Conservation (phyloP, 2,329 filamentous ascomycete genomes). For the Botrytis medusae region DNA sequence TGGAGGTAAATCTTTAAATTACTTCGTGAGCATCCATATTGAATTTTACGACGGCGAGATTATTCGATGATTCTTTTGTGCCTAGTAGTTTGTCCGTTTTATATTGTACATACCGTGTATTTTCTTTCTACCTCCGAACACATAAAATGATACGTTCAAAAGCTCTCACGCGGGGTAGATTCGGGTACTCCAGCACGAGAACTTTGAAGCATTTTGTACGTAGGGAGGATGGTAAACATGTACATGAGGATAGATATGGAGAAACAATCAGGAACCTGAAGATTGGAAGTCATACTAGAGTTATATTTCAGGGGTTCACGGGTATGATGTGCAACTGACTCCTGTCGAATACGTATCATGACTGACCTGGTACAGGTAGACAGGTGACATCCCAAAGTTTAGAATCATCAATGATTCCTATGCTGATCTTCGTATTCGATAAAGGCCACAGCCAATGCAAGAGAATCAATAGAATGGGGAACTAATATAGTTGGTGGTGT, state of each 20-base stretch:
- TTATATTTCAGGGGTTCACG: conserved; percentile 72
- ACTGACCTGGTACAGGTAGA: conserved; percentile 16
- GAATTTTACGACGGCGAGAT: neutral
- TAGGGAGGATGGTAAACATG: conserved; percentile 19
- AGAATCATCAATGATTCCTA: conserved; percentile 1
- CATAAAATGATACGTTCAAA: conserved; percentile 15
- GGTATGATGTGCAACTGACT: conserved; percentile 42
- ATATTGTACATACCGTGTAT: neutral
- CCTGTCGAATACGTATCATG: neutral
- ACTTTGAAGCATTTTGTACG: conserved; percentile 25
- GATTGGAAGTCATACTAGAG: conserved; percentile 64
- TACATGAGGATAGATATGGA: conserved; percentile 35
- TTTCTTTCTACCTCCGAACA: neutral
- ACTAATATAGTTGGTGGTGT: conserved; percentile 80
- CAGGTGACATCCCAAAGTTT: conserved; percentile 37
- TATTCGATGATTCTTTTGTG: neutral
- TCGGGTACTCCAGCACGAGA: conserved; percentile 13
- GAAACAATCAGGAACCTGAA: conserved; percentile 66
- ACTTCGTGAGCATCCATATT: neutral
- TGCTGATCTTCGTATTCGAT: conserved; percentile 2
- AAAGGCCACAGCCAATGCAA: conserved; percentile 72
- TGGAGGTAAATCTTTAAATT: neutral
- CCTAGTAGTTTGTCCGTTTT: neutral
- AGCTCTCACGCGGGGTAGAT: conserved; percentile 27
- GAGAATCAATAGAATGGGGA: conserved; percentile 74